phyloP scores from a whole-genome alignment of 768 basidiomycete species.

The Kondoa subrosea region DNA sequence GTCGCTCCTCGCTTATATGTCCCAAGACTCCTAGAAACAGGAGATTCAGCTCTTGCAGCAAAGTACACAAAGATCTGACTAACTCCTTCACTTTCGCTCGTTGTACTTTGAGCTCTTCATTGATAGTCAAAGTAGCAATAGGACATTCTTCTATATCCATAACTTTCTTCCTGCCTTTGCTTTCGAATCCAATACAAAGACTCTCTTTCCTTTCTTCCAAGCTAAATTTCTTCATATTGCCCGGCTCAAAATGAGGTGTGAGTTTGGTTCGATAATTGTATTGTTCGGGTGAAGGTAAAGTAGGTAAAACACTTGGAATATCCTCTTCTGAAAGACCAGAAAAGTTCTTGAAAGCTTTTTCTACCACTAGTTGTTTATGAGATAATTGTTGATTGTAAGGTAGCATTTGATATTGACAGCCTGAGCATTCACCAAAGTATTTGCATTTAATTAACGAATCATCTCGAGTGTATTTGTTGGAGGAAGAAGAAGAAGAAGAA shows the following conservation, averaged over 20 bases:
- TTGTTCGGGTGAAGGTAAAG: constrained; percentile 70
- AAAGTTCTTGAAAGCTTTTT: constrained; percentile 66
- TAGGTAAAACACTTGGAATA: constrained; percentile 52
- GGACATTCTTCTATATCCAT: constrained; percentile 84
- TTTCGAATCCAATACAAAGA: constrained; percentile 78
- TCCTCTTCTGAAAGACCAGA: constrained; percentile 42
- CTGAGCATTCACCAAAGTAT: constrained; percentile 77
- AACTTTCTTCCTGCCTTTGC: constrained; percentile 51
- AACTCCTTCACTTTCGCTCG: constrained; percentile 55
- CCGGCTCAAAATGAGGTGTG: constrained; percentile 86
- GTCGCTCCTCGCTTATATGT: constrained; percentile 77
- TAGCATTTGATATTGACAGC: constrained; percentile 76
- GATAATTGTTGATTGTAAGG: constrained; percentile 71
- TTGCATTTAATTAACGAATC: constrained; percentile 51
- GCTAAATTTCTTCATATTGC: constrained; percentile 35
- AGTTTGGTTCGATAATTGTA: constrained; percentile 93
- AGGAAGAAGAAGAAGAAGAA: constrained; percentile 31
- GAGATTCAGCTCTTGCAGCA: not conserved
- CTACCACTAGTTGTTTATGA: constrained; percentile 68
- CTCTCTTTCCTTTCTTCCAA: constrained; percentile 35
- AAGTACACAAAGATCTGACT: constrained; percentile 23
- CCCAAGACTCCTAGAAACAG: constrained; percentile 47
- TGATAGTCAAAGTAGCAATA: constrained; percentile 67
- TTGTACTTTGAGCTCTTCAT: constrained; percentile 46
- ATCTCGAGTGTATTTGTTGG: constrained; percentile 38